Evolutionary conservation across 305 asterid species (phyloP).

Genomic region (Fraxinus xanthoxyloides): DNA sequence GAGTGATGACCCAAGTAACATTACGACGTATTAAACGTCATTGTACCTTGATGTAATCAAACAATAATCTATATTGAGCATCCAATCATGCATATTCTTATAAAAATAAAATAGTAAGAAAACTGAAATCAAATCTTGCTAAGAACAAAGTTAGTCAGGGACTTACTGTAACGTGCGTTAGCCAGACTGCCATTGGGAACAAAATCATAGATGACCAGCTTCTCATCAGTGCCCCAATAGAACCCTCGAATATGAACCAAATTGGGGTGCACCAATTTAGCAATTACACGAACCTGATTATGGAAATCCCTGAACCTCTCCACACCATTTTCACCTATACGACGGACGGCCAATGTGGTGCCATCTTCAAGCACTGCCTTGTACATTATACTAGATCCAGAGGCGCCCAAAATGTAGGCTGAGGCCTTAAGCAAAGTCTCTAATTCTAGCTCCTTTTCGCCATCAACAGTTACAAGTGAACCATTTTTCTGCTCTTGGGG

Average conservation of each 20-base stretch:
- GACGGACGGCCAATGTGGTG: conserved; percentile 63
- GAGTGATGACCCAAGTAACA: background rate
- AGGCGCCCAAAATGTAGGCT: conserved; percentile 80
- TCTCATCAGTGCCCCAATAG: conserved; percentile 88
- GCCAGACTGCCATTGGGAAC: conserved; percentile 89
- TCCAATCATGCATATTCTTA: background rate
- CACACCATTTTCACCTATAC: conserved; percentile 81
- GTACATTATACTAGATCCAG: conserved; percentile 84
- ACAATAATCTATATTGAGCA: background rate
- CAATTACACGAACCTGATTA: conserved; percentile 64
- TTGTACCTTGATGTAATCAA: background rate
- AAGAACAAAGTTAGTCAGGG: background rate
- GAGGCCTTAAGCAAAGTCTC: conserved; percentile 87
- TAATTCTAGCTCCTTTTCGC: conserved; percentile 68
- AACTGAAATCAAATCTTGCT: too few relatives aligned
- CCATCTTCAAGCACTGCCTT: conserved; percentile 90
- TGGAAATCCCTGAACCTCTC: conserved; percentile 78
- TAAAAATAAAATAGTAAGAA: background rate
- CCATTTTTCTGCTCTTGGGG: conserved; percentile 52
- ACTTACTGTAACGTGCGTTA: conserved; percentile 82
- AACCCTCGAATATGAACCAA: conserved; percentile 78
- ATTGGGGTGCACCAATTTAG: conserved; percentile 77
- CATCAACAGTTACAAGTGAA: conserved; percentile 71
- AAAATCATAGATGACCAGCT: conserved; percentile 80
- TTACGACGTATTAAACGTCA: background rate